Conservation (phyloP, 2,329 filamentous ascomycete species). For the Didymella lethalis region DNA sequence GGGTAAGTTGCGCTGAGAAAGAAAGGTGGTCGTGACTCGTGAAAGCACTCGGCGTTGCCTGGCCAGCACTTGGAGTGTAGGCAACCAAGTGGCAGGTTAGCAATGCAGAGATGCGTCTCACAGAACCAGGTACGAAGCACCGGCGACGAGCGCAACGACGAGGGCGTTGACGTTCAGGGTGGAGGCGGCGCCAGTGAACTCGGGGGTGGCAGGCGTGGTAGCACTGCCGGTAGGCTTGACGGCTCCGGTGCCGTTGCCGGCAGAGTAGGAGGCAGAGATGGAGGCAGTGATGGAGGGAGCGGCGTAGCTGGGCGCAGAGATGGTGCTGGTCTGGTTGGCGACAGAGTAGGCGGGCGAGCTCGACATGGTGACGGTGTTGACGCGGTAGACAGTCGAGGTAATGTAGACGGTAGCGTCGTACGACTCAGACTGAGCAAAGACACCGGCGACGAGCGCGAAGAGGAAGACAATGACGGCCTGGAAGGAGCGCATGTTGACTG, state of each 20-base stretch:
- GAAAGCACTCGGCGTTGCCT: constrained; percentile 25
- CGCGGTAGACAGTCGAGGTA: constrained; percentile 49
- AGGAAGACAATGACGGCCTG: constrained; percentile 45
- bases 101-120: constrained; percentile 33
- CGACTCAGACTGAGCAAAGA: constrained; percentile 32
- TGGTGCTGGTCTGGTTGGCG: constrained; percentile 47
- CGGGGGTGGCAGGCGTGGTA: constrained; percentile 19
- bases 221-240: constrained; percentile 29
- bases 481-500: constrained; percentile 48
- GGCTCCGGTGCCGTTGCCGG: constrained; percentile 30
- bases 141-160: constrained; percentile 36
- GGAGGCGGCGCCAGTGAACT: constrained; percentile 47
- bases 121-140: constrained; percentile 47
- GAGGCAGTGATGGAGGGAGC: constrained; percentile 25
- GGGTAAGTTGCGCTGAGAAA: constrained; percentile 20
- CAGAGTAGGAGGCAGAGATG: constrained; percentile 29
- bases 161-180: constrained; percentile 29
- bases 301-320: constrained; percentile 28
- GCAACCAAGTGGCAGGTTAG: constrained; percentile 17
- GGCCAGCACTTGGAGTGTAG: constrained; percentile 22
- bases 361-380: constrained; percentile 50
- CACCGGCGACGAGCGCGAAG: constrained; percentile 45
- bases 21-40: constrained; percentile 35
- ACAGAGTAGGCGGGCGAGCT: constrained; percentile 35
- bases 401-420: constrained; percentile 50